phyloP scores from a whole-genome alignment of 2,329 filamentous ascomycete genomes.

The Aspergillus vadensis region DNA sequence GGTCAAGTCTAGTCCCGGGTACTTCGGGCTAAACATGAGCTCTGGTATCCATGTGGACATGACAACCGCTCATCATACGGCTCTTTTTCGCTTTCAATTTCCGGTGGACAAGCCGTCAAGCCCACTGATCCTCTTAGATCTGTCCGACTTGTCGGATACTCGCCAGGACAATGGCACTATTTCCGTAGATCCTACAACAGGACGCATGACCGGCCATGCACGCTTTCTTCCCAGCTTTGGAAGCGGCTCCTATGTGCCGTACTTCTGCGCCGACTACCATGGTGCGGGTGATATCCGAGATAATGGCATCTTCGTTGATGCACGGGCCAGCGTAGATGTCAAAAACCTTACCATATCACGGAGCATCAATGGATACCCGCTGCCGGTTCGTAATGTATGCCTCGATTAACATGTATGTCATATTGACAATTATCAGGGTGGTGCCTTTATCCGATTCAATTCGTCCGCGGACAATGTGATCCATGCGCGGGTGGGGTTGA shows the following conservation, averaged over 20 bases:
- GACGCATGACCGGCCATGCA: constrained; percentile 64
- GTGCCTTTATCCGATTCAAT: constrained; percentile 66
- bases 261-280: constrained; percentile 69
- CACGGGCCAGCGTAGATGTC: constrained; percentile 56
- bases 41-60: constrained; percentile 64
- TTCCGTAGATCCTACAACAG: constrained; percentile 57
- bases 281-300: constrained; percentile 57
- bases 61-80: constrained; percentile 65
- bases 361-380: constrained; percentile 61
- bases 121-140: constrained; percentile 65
- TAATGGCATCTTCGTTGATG: constrained; percentile 65
- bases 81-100: constrained; percentile 67
- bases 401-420: background rate
- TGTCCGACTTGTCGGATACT: constrained; percentile 65
- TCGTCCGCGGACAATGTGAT: constrained; percentile 54
- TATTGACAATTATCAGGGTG: constrained; percentile 46
- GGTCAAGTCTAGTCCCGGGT: constrained; percentile 64
- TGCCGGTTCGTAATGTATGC: constrained; percentile 29
- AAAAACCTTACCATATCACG: constrained; percentile 58
- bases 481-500: constrained; percentile 66
- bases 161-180: constrained; percentile 61
- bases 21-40: constrained; percentile 63
- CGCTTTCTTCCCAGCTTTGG: constrained; percentile 67
- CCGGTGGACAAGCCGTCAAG: constrained; percentile 42
- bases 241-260: constrained; percentile 58